Evolutionary conservation across 352 stramenopile species (phyloP), one percentile per base, ranked within the genome.

Genomic region (Pythium rishiriense): DNA sequence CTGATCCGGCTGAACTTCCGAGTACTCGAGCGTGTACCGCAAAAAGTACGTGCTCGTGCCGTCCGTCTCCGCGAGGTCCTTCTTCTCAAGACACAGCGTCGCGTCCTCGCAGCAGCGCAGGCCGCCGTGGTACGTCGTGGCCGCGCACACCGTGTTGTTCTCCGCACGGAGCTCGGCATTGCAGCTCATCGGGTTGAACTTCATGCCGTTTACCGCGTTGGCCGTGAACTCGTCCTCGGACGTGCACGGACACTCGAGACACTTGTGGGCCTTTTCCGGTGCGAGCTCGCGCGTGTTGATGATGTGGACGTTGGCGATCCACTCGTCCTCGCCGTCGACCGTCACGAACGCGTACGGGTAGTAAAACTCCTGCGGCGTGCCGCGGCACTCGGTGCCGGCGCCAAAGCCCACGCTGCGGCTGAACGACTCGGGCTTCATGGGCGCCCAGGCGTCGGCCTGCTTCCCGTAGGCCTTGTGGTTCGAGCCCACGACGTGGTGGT

Each of bases 291-390:
- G 81, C 29, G 83, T 94, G 75, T 94, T 92, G 72, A 94, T 88
- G 33, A 94, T 73, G 66, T 94, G 85, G 17, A 92, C 81, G 66
- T 92, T 94, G 11, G 83, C 81, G 28, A 90, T 48, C 85, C 83
- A 94, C 59, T 92, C 85, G 63, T 92, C 79, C 53, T 94, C 83
- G 14, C 80, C 83, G 10, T 79, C 76, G 10, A 90, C 74, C 39
- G 85, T 94, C 66, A 91, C 75, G 68, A 92, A 94, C 29, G 81
- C 85, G 59, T 91, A 94, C 25, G 85, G 85, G 54, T 84, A 87
- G 63, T 85, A 74, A 48, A 92, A 92, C 68, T 91, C 69, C 66
- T 94, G 85, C 25, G 85, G 85, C 10, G 85, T 94, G 50, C 82
- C 85, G 28, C 85, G 83, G 58, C 72, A 87, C 69, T 94, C 85